Evolutionary conservation across 768 basidiomycete species (phyloP).

Genomic region (Boletus pseudopeckii): DNA sequence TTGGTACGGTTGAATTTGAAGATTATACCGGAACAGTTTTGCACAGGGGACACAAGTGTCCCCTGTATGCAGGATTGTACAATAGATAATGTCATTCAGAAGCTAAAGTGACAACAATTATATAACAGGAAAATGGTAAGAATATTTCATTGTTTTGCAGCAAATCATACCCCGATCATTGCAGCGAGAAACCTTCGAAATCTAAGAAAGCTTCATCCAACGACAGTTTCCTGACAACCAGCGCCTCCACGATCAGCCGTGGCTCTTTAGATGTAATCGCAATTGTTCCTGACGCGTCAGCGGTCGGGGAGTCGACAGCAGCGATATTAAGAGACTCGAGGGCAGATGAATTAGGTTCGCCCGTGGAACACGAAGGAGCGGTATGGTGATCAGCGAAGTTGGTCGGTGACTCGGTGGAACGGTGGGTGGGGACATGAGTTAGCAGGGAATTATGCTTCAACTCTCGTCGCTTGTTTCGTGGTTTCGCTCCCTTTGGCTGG

Average conservation of each 20-base stretch:
- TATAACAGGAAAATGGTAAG: not conserved
- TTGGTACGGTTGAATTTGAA: not conserved
- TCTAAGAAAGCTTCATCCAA: slow-evolving; percentile 75
- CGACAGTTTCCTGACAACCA: slow-evolving; percentile 75
- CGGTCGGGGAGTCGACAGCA: slow-evolving; percentile 17
- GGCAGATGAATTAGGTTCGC: slow-evolving; percentile 13
- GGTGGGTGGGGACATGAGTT: slow-evolving; percentile 14
- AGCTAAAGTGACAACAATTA: not conserved
- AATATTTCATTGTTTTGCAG: no score
- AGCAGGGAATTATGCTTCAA: slow-evolving; percentile 33
- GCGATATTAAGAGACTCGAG: slow-evolving; percentile 36
- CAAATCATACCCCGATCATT: slow-evolving; percentile 2
- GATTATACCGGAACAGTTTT: not conserved
- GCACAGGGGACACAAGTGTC: no score
- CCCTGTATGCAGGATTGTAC: no score
- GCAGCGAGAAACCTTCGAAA: slow-evolving; percentile 56
- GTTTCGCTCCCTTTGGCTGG: slow-evolving; percentile 28
- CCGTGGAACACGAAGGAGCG: not conserved
- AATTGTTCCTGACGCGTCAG: not conserved
- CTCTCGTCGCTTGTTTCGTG: slow-evolving; percentile 51
- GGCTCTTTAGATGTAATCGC: slow-evolving; percentile 30
- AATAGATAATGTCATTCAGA: not conserved
- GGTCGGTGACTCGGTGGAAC: not conserved
- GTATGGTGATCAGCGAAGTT: not conserved
- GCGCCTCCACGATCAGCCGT: slow-evolving; percentile 75